phyloP scores from a whole-genome alignment of 805 yeast genomes.

The Candida anglica region DNA sequence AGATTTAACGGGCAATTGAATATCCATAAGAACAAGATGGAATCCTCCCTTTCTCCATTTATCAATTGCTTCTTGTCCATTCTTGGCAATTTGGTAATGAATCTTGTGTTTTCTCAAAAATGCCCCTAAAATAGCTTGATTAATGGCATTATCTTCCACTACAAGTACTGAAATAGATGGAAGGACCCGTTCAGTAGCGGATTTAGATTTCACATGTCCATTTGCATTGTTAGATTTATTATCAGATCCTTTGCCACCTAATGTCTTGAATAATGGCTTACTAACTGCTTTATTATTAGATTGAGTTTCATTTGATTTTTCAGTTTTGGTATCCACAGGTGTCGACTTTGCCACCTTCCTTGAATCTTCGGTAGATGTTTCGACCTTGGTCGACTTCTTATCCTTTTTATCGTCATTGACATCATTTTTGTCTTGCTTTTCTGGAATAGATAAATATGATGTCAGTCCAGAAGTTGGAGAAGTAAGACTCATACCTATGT shows the following conservation, averaged over 20 bases:
- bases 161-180: constrained; percentile 89
- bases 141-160: constrained; percentile 94
- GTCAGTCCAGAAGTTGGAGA: constrained; percentile 1
- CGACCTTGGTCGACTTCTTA: not conserved
- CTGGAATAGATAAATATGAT: constrained; percentile 1
- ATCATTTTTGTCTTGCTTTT: too few relatives aligned
- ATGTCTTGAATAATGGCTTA: too few relatives aligned
- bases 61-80: constrained; percentile 92
- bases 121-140: constrained; percentile 86
- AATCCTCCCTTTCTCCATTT: constrained; percentile 94
- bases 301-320: not conserved
- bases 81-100: constrained; percentile 80
- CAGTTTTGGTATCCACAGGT: not conserved
- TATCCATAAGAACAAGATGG: constrained; percentile 94
- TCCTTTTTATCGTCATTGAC: too few relatives aligned
- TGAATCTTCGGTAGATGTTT: not conserved
- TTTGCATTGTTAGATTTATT: not conserved
- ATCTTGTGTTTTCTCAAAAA: constrained; percentile 83
- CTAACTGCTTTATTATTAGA: too few relatives aligned
- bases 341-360: not conserved
- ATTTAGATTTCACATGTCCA: constrained; percentile 10
- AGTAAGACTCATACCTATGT: constrained; percentile 12
- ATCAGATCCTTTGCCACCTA: not conserved
- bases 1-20: constrained; percentile 92
- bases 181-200: constrained; percentile 59